Evolutionary conservation across 352 stramenopile species (phyloP).

Genomic region (Globisporangium nunn): DNA sequence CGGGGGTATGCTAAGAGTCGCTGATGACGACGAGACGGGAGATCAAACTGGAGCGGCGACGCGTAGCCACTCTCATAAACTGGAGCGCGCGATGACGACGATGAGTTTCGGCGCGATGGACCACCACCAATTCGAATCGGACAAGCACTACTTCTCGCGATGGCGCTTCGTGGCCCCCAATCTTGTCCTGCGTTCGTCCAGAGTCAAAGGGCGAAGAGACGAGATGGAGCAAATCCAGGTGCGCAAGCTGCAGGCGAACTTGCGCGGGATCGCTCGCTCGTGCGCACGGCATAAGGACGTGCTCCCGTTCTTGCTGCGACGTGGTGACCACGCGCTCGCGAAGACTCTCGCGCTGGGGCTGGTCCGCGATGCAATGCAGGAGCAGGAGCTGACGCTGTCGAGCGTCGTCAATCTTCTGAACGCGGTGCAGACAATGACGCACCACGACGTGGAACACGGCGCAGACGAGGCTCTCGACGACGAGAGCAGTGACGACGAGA

Average conservation of each 20-base stretch:
- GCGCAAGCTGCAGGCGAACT: constrained; percentile 65
- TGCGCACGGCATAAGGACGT: constrained; percentile 54
- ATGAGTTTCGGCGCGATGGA: constrained; percentile 25
- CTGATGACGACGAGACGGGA: neutral
- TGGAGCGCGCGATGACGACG: constrained; percentile 26
- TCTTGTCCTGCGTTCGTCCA: constrained; percentile 45
- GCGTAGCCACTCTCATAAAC: constrained; percentile 6
- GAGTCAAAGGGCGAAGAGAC: constrained; percentile 11
- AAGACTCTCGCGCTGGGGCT: constrained; percentile 48
- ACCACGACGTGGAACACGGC: constrained; percentile 21
- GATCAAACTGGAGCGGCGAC: neutral
- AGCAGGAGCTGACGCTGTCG: constrained; percentile 32
- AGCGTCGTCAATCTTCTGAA: constrained; percentile 28
- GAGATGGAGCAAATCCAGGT: constrained; percentile 36
- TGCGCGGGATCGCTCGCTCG: constrained; percentile 45
- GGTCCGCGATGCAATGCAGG: constrained; percentile 43
- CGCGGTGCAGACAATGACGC: constrained; percentile 38
- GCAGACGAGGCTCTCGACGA: constrained; percentile 29
- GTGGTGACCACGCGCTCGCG: constrained; percentile 33
- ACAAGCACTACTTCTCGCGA: constrained; percentile 25
- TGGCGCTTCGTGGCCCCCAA: constrained; percentile 65
- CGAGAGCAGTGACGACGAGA: constrained; percentile 30
- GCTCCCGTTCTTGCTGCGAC: constrained; percentile 57
- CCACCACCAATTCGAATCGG: constrained; percentile 22
- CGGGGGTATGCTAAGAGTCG: neutral